A percentile compares a stretch with the other conserved stretches of the same genome.
phyloP scores from a whole-genome alignment of 805 yeast species.

The Candida michaelii region DNA sequence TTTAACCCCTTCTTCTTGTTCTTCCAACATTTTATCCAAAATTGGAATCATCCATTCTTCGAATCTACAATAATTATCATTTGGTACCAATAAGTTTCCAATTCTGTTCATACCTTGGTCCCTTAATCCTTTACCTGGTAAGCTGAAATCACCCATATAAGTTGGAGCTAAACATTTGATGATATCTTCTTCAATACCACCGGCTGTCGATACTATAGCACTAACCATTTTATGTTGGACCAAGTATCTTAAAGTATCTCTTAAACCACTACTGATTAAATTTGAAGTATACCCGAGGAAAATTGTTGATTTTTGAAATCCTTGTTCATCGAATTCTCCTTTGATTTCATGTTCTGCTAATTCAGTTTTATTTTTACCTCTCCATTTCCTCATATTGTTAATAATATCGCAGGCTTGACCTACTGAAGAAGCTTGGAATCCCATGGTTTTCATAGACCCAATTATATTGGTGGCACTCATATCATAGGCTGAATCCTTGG shows the following conservation, averaged over 20 bases:
- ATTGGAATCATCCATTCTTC: constrained; percentile 99
- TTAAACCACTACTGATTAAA: constrained; percentile 88
- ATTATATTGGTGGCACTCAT: constrained; percentile 79
- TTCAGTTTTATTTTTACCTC: constrained; percentile 73
- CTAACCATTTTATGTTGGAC: constrained; percentile 94
- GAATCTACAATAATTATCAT: constrained; percentile 94
- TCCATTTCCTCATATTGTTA: constrained; percentile 89
- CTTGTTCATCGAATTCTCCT: constrained; percentile 76
- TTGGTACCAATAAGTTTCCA: constrained; percentile 95
- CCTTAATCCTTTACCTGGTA: constrained; percentile 79
- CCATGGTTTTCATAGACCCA: constrained; percentile 88
- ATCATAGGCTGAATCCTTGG: constrained; percentile 70
- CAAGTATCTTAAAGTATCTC: constrained; percentile 85
- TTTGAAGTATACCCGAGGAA: constrained; percentile 97
- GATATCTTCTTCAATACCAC: constrained; percentile 97
- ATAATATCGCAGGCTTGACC: constrained; percentile 90
- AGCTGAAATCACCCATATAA: constrained; percentile 84
- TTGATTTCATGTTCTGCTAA: constrained; percentile 64
- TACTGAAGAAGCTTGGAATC: constrained; percentile 90
- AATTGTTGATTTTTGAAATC: constrained; percentile 82
- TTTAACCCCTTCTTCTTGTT: constrained; percentile 70
- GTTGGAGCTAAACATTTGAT: constrained; percentile 97
- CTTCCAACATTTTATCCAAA: constrained; percentile 81
- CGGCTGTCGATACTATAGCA: constrained; percentile 96
- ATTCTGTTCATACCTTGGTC: constrained; percentile 97